These are phyloP conservation scores for Cruciata laevipes DNA, from an alignment of 257 asterid genomes.

Conservation along the genomic window DNA sequence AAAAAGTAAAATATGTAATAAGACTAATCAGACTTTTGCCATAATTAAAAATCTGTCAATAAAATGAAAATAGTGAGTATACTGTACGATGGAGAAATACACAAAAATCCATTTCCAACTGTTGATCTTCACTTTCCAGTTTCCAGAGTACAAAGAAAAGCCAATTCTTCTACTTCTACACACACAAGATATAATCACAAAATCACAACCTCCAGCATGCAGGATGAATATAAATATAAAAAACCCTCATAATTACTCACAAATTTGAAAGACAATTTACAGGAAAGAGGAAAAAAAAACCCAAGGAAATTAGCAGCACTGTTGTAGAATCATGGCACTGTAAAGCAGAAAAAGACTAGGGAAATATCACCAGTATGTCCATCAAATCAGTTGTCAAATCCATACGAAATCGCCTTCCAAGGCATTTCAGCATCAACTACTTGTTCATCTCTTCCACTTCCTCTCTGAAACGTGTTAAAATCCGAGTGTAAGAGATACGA, in stretches of 20 bases:
- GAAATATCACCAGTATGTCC: constrained; percentile 3
- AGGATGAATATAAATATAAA: not conserved
- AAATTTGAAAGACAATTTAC: constrained; percentile 5
- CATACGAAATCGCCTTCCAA: not conserved
- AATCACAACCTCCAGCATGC: not conserved
- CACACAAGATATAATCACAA: not conserved
- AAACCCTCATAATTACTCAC: not conserved
- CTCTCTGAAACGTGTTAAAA: constrained; percentile 45
- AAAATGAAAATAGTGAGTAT: too few relatives aligned
- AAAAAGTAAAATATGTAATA: too few relatives aligned
- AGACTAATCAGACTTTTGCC: too few relatives aligned
- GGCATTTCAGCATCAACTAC: constrained; percentile 5
- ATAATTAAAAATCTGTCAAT: too few relatives aligned
- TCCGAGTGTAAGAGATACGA: not conserved
- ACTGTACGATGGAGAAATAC: too few relatives aligned
- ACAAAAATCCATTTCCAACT: not conserved
- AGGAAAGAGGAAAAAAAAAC: not conserved
- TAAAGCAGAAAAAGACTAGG: not conserved
- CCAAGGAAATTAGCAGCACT: not conserved
- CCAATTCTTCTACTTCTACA: not conserved
- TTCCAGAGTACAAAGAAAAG: not conserved
- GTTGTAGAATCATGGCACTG: not conserved
- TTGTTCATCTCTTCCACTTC: constrained; percentile 66
- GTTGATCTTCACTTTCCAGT: not conserved
- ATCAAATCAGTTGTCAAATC: constrained; percentile 6